phyloP scores from a whole-genome alignment of 2,329 filamentous ascomycete species.

The Fusarium bactridioides region DNA sequence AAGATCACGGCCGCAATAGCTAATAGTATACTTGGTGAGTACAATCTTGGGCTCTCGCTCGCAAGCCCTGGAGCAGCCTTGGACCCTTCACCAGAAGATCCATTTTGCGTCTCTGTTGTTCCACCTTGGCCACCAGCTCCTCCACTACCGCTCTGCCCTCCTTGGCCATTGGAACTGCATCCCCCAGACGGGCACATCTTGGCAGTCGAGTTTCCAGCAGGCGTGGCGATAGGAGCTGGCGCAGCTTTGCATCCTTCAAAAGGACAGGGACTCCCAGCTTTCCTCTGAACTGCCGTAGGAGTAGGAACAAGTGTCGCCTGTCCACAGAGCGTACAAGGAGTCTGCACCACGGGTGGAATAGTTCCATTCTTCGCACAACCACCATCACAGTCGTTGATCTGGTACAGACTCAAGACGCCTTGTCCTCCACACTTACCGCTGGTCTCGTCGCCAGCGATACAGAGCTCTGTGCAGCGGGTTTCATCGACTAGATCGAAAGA shows the following conservation, averaged over 20 bases:
- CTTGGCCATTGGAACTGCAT: not conserved
- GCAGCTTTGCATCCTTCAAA: constrained; percentile 12
- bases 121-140: not conserved
- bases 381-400: not conserved
- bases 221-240: constrained; percentile 1
- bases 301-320: not conserved
- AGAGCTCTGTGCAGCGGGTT: constrained; percentile 28
- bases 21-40: constrained; percentile 16
- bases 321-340: constrained; percentile 9
- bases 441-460: constrained; percentile 17
- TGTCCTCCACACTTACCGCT: constrained; percentile 41
- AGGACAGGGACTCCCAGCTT: not conserved
- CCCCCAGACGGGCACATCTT: constrained; percentile 2
- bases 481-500: constrained; percentile 28
- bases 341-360: constrained; percentile 4
- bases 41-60: constrained; percentile 18
- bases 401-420: constrained; percentile 17
- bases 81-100: not conserved
- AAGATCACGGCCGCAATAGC: constrained; percentile 25
- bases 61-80: constrained; percentile 7
- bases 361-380: not conserved
- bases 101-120: not conserved
- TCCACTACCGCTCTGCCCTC: not conserved
- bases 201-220: constrained; percentile 14
- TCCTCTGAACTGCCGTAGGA: not conserved